A percentile compares a stretch with the other conserved stretches of the same genome.
Evolutionary conservation across 2,329 filamentous ascomycete genomes (phyloP).

Genomic region (Tolypocladium amazonense): DNA sequence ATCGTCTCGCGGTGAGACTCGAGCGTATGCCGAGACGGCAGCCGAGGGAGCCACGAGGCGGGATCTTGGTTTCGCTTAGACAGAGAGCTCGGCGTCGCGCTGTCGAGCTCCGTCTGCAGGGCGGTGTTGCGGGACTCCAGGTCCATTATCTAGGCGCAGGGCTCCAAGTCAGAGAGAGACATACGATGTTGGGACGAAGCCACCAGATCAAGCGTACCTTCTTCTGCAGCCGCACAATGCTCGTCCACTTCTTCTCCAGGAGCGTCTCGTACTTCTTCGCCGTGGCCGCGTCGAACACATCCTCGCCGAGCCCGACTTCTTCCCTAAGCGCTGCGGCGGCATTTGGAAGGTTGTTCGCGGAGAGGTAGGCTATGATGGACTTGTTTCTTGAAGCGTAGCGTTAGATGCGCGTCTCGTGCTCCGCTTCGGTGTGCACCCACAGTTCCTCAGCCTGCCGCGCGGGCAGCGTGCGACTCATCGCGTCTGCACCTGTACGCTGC

Average conservation of each 20-base stretch:
- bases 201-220: slow-evolving; percentile 48
- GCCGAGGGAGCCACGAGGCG: slow-evolving; percentile 72
- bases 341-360: slow-evolving; percentile 59
- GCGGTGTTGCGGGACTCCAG: slow-evolving; percentile 64
- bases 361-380: slow-evolving; percentile 82
- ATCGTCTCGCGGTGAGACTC: slow-evolving; percentile 74
- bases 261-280: slow-evolving; percentile 91
- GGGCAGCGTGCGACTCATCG: slow-evolving; percentile 68
- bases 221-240: slow-evolving; percentile 86
- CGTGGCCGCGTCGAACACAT: slow-evolving; percentile 65
- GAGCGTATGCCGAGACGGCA: slow-evolving; percentile 70
- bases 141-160: slow-evolving; percentile 66
- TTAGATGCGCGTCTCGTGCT: slow-evolving; percentile 1
- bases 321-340: slow-evolving; percentile 62
- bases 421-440: slow-evolving; percentile 39
- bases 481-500: slow-evolving; percentile 4
- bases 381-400: slow-evolving; percentile 56
- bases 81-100: slow-evolving; percentile 64
- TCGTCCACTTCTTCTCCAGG: slow-evolving; percentile 98
- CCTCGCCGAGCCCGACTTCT: slow-evolving; percentile 63
- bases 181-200: not conserved
- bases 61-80: slow-evolving; percentile 77
- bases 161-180: not conserved
- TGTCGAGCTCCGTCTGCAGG: slow-evolving; percentile 77
- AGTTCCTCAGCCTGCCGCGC: slow-evolving; percentile 79